Percentiles rank a stretch among this genome's conserved stretches.
Evolutionary conservation across 495 filamentous ascomycete genomes (phyloP).

Genomic region (Copromyces sp.): DNA sequence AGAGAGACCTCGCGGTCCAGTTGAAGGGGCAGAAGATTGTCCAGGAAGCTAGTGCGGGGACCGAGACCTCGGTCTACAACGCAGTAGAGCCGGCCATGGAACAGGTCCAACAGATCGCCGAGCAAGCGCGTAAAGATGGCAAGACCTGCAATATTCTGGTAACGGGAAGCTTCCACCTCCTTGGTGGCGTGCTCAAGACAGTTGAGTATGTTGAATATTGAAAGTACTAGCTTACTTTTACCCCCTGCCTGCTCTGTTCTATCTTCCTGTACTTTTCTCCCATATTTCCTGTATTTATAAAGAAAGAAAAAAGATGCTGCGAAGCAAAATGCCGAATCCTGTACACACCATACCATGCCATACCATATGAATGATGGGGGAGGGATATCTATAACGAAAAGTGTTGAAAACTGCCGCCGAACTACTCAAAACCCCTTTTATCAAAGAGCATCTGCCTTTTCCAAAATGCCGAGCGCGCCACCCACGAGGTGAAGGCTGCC

Average conservation of each 20-base stretch:
- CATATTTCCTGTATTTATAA: not conserved
- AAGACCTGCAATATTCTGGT: conserved; percentile 36
- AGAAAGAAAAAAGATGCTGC: conserved; percentile 1
- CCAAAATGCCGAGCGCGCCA: conserved; percentile 42
- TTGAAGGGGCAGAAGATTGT: conserved; percentile 18
- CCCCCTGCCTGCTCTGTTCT: not conserved
- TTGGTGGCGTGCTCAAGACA: conserved; percentile 69
- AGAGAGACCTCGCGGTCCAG: conserved; percentile 28
- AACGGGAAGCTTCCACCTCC: conserved; percentile 84
- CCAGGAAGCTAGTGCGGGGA: conserved; percentile 5
- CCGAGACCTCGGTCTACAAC: conserved; percentile 11
- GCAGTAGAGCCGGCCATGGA: conserved; percentile 22
- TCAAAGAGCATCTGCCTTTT: conserved; percentile 32
- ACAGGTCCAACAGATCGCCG: conserved; percentile 11
- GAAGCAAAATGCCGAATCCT: conserved; percentile 6
- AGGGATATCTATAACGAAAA: conserved; percentile 2
- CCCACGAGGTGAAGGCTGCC: conserved; percentile 55
- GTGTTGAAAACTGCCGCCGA: conserved; percentile 7
- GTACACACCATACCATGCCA: not conserved
- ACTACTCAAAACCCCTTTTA: not conserved
- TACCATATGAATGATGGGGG: not conserved
- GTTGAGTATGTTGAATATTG: conserved; percentile 43
- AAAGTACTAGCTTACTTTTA: conserved; percentile 5
- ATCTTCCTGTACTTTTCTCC: not conserved
- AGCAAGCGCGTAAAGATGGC: conserved; percentile 5